Evolutionary conservation across 2,329 filamentous ascomycete genomes (phyloP).

Genomic region (Alternaria alternata): DNA sequence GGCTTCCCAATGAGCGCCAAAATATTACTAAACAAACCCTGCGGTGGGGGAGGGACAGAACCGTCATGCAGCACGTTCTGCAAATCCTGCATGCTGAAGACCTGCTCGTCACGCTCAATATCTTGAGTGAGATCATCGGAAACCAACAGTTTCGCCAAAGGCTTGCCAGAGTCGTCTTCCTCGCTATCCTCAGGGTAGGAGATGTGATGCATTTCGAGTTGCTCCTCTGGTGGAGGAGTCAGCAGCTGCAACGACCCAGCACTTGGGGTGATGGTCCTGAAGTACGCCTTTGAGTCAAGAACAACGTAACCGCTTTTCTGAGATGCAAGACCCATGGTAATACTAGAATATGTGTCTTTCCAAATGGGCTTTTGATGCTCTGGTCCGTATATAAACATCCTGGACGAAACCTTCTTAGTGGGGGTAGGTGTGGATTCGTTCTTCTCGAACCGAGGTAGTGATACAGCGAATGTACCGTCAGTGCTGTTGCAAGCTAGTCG

Average conservation of each 20-base stretch:
- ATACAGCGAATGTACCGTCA: conserved; percentile 55
- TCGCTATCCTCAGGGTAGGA: conserved; percentile 19
- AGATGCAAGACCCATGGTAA: conserved; percentile 73
- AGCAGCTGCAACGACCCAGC: conserved; percentile 36
- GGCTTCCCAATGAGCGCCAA: conserved; percentile 25
- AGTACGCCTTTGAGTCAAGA: conserved; percentile 77
- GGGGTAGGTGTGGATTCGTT: conserved; percentile 36
- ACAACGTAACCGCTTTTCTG: conserved; percentile 73
- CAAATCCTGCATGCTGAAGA: conserved; percentile 26
- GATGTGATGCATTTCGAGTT: conserved; percentile 35
- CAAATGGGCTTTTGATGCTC: conserved; percentile 67
- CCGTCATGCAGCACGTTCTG: conserved; percentile 31
- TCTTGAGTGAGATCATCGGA: conserved; percentile 23
- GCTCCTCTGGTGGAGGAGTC: conserved; percentile 45
- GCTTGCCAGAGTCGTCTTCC: conserved; percentile 10
- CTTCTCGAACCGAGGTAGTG: conserved; percentile 48
- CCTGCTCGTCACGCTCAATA: conserved; percentile 20
- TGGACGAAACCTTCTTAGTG: conserved; percentile 53
- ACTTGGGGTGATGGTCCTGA: conserved; percentile 60
- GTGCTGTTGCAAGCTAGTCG: conserved; percentile 76
- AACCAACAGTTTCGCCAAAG: conserved; percentile 5
- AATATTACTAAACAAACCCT: conserved; percentile 26
- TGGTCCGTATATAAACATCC: conserved; percentile 72
- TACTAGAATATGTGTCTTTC: conserved; percentile 61
- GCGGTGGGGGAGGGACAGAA: conserved; percentile 23